phyloP scores from a whole-genome alignment of 352 stramenopile species.

The Globisporangium perplexum region DNA sequence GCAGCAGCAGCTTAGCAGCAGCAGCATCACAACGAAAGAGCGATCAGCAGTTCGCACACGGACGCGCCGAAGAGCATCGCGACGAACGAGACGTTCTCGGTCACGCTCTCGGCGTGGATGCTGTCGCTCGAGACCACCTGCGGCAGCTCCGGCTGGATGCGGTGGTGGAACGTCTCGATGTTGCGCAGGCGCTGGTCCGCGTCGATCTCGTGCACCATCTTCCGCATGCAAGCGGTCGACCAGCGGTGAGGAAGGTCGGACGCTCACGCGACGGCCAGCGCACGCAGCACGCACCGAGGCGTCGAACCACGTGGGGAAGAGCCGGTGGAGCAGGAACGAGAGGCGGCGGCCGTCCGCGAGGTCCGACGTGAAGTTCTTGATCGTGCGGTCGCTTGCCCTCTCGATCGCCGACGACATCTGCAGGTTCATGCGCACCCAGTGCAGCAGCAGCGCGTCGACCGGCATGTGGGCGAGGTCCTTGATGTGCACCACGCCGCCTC shows the following conservation, averaged over 20 bases:
- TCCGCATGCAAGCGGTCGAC: no score
- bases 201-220: slow-evolving; percentile 82
- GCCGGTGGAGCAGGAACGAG: slow-evolving; percentile 65
- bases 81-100: slow-evolving; percentile 74
- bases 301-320: slow-evolving; percentile 75
- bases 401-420: slow-evolving; percentile 51
- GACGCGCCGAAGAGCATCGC: slow-evolving; percentile 72
- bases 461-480: slow-evolving; percentile 64
- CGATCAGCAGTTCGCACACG: slow-evolving; percentile 27
- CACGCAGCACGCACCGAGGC: slow-evolving; percentile 36
- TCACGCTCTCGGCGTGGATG: slow-evolving; percentile 52
- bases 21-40: no score
- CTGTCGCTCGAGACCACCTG: slow-evolving; percentile 66
- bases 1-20: no score
- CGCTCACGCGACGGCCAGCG: no score
- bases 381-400: slow-evolving; percentile 54
- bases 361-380: slow-evolving; percentile 80
- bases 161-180: slow-evolving; percentile 56
- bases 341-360: slow-evolving; percentile 55
- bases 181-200: slow-evolving; percentile 62
- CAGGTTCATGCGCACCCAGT: slow-evolving; percentile 77
- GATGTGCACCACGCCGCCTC: slow-evolving; percentile 30
- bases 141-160: slow-evolving; percentile 60
- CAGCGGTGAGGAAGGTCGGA: no score
- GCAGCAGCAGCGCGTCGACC: slow-evolving; percentile 62